Base-by-base conservation (phyloP, 768 basidiomycete species). In the Baorangia bicolor region DNA sequence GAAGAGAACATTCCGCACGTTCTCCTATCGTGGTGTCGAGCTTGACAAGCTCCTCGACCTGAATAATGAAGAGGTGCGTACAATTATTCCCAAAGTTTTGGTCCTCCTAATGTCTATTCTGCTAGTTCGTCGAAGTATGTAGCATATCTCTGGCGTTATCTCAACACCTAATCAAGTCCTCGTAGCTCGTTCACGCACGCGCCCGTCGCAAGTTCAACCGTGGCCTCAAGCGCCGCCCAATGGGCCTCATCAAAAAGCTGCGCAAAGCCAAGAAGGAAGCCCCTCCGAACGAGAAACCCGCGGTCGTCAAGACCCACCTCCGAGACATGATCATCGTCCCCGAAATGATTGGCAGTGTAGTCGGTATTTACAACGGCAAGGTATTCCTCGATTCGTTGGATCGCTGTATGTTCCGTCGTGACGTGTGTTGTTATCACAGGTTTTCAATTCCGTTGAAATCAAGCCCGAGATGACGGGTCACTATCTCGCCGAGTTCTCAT, bases 241-340 rank as follows among this genome's bases (percentile, higher is more conserved):
- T 99, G 89, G 94, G 94, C 63, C 86, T 99, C 64, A 98, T 99
- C 74, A 98, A 98, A 84, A 99, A 99, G 78, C 84, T 99, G 66
- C 92, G 97, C 76, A 96, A 97, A 78, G 93, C 97, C 56, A 99
- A 99, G 86, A 98, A 96, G 81, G 94, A 98, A 76, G 94, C 94
- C n/a, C 91, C 86, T 54, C 92, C 96, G 64, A 97, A 98, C 78
- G 95, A 98, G 80, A 98, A 99, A 83, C 97, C 97, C 56, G 83
- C 93, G 49, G 91, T 94, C 65, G 96, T 99, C 70, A 99, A 98
- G 85, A 99, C 97, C 55, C 97, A 99, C 77, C 82, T 99, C 66
- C 93, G 97, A 69, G 88, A 98, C 79, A 98, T 99, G 97, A 96
- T 98, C 76, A 88, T 99, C 76, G 97, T 99, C 57, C 97, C 97